These are phyloP conservation scores for Thyridium curvatum DNA, from an alignment of 2,329 filamentous ascomycete genomes.

Conservation along the genomic window DNA sequence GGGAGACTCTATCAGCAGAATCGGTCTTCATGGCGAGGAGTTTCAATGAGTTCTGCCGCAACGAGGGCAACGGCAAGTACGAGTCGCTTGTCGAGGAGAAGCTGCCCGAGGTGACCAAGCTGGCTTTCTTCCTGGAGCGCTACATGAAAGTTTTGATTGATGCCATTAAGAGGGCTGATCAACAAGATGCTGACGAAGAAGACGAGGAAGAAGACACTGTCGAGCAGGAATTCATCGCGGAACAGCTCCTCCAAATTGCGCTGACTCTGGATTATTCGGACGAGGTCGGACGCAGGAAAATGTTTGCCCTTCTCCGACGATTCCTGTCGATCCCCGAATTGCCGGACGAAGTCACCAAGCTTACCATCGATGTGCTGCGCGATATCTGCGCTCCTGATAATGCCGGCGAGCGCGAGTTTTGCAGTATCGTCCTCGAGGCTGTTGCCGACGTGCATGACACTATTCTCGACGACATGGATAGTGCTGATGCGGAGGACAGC, in stretches of 20 bases:
- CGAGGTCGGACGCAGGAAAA: slow-evolving; percentile 89
- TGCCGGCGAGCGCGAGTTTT: slow-evolving; percentile 75
- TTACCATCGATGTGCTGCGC: slow-evolving; percentile 75
- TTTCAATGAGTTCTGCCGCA: slow-evolving; percentile 88
- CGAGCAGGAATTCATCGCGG: slow-evolving; percentile 91
- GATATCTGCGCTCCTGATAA: slow-evolving; percentile 72
- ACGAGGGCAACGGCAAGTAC: slow-evolving; percentile 66
- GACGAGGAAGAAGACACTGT: slow-evolving; percentile 77
- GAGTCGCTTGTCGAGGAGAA: slow-evolving; percentile 81
- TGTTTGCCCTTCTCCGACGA: slow-evolving; percentile 87
- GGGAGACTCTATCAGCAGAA: slow-evolving; percentile 77
- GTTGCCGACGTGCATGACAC: slow-evolving; percentile 96
- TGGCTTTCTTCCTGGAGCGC: slow-evolving; percentile 79
- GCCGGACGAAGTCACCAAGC: slow-evolving; percentile 86
- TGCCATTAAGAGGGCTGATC: slow-evolving; percentile 50
- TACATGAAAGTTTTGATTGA: slow-evolving; percentile 68
- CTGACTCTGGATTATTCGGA: slow-evolving; percentile 95
- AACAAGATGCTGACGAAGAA: slow-evolving; percentile 47
- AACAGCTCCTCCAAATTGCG: slow-evolving; percentile 89
- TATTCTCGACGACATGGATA: slow-evolving; percentile 65
- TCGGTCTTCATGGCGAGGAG: slow-evolving; percentile 85
- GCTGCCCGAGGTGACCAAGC: slow-evolving; percentile 86
- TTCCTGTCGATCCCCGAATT: slow-evolving; percentile 79
- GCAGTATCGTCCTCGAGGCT: slow-evolving; percentile 80
- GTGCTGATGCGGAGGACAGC: slow-evolving; percentile 65